Conservation (phyloP, 768 basidiomycete genomes). For the Symmetrospora coprosmae region DNA sequence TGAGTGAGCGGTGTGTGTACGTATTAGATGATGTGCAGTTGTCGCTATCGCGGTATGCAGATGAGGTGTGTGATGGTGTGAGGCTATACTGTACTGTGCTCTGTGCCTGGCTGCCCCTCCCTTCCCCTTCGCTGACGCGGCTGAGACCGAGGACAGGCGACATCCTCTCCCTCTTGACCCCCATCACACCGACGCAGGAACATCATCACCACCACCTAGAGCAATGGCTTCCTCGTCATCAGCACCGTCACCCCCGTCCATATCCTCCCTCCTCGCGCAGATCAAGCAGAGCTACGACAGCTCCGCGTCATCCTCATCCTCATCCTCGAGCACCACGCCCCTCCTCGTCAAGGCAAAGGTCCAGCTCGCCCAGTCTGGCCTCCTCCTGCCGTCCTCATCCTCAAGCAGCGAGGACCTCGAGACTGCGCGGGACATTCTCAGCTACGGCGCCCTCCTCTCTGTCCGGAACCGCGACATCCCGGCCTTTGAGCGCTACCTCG, state of each 20-base stretch:
- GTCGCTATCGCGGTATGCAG: no score
- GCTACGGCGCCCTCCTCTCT: constrained; percentile 88
- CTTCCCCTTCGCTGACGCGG: background rate
- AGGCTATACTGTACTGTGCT: background rate
- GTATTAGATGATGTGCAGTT: background rate
- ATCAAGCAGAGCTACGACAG: constrained; percentile 17
- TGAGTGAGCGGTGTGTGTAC: background rate
- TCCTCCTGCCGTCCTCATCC: constrained; percentile 21
- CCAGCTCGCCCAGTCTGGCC: constrained; percentile 21
- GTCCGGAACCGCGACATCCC: constrained; percentile 75
- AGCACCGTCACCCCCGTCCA: no score
- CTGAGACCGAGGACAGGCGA: background rate
- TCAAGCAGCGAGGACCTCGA: background rate
- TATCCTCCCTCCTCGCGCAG: background rate
- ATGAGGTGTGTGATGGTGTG: background rate
- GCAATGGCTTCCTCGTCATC: no score
- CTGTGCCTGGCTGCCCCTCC: no score
- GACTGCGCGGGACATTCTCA: constrained; percentile 48
- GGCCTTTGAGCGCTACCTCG: constrained; percentile 87
- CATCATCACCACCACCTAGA: no score
- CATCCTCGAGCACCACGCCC: background rate
- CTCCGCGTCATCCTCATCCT: background rate
- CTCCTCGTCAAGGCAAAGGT: background rate
- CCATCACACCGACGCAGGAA: no score
- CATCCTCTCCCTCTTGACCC: no score